Conservation (phyloP, 1,139 yeast species). For the Pichia sp. region DNA sequence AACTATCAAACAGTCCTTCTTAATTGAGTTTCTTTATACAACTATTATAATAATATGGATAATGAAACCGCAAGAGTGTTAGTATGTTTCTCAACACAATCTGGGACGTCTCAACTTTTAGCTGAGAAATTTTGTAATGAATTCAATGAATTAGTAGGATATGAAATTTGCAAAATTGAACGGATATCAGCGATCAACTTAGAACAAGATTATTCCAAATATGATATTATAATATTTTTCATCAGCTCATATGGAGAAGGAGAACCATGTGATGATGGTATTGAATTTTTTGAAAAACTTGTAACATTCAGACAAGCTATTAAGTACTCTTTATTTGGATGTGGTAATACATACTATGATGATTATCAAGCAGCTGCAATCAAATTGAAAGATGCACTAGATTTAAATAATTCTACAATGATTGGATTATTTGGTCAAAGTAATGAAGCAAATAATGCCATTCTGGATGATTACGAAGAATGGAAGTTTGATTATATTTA, state of each 20-base stretch:
- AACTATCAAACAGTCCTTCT: neutral
- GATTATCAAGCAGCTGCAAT: slow-evolving; percentile 79
- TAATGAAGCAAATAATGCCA: slow-evolving; percentile 86
- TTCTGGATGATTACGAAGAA: slow-evolving; percentile 84
- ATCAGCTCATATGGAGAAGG: slow-evolving; percentile 97
- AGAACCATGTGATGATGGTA: slow-evolving; percentile 92
- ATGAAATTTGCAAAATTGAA: neutral
- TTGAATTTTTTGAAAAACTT: slow-evolving; percentile 53
- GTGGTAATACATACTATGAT: slow-evolving; percentile 91
- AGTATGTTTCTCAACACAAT: slow-evolving; percentile 88
- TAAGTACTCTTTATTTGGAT: slow-evolving; percentile 71
- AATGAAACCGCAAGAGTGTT: slow-evolving; percentile 21
- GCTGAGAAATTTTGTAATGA: slow-evolving; percentile 55
- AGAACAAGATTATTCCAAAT: neutral
- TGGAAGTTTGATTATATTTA: slow-evolving; percentile 81
- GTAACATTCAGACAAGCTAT: slow-evolving; percentile 30
- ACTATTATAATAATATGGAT: neutral
- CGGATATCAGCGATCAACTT: neutral
- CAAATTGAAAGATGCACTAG: slow-evolving; percentile 41
- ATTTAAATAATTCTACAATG: slow-evolving; percentile 58
- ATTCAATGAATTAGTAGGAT: neutral
- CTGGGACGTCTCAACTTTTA: slow-evolving; percentile 95
- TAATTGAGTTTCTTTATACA: neutral
- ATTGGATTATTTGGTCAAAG: slow-evolving; percentile 78
- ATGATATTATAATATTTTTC: slow-evolving; percentile 50